Evolutionary conservation across 768 basidiomycete genomes (phyloP), one percentile per base, ranked within the genome.

Genomic region (Lactarius psammicola): DNA sequence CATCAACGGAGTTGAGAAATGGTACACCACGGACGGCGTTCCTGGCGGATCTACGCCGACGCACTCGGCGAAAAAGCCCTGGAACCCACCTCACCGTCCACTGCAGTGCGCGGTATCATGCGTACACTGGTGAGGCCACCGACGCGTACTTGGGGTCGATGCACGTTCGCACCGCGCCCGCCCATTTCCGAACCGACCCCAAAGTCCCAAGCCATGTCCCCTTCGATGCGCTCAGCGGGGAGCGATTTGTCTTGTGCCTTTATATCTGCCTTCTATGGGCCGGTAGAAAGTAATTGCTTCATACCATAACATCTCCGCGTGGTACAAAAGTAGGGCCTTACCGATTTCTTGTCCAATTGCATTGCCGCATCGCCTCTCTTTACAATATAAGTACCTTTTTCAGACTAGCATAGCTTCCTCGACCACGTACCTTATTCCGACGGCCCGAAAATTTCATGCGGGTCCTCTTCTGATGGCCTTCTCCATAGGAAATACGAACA

Each of bases 161-260:
- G 38, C 5, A 31, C 23, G 26, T 63, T 46, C 31, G 23, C 57
- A 42, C 20, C 30, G 9, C 40, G 26, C 51, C 33, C 26, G 34
- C 20, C 31, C 13, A 8, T 54, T 36, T 63, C 61, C 31, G 49
- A 11, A 30, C 61, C 51, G 18, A 42, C 56, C 11, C 65, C 65
- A 55, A 66, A 66, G 33, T 66, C 57, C 65, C 65, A 66, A 36
- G 57, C 61, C 65, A 66, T 62, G 56, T 66, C 65, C 20, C 65
- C 65, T 30, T 66, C 65, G n/a, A 63, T 30, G 33, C 65, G 65
- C 40, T 66, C 61, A 44, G 65, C 61, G 40, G 61, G 56, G 9
- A 30, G 40, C 20, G 34, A 26, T 6, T 34, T 42, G 42, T 38
- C 31, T n/a, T 26, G 23, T 46, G 8, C 10, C 23, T 23, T 30